phyloP scores from a whole-genome alignment of 768 basidiomycete genomes.

The Trametes meyenii region DNA sequence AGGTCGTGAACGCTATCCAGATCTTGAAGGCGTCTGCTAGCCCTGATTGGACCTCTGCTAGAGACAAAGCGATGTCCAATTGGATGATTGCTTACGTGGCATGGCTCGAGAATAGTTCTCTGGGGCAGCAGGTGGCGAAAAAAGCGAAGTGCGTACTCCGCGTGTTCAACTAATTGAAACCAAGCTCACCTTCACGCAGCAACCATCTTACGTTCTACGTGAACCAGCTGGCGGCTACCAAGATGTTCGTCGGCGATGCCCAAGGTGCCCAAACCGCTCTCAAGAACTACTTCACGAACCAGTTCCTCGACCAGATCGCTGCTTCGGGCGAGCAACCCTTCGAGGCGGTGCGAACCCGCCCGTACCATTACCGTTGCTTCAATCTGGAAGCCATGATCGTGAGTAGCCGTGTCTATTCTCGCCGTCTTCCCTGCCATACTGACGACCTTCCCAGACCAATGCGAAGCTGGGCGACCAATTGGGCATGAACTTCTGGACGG shows the following conservation, averaged over 20 bases:
- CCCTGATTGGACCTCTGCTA: slow-evolving; percentile 45
- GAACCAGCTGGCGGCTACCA: slow-evolving; percentile 46
- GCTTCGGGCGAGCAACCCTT: slow-evolving; percentile 59
- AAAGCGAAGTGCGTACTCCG: slow-evolving; percentile 50
- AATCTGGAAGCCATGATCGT: slow-evolving; percentile 62
- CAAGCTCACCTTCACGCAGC: slow-evolving; percentile 35
- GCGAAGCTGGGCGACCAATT: slow-evolving; percentile 58
- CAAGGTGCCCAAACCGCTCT: slow-evolving; percentile 43
- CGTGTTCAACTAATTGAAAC: background rate
- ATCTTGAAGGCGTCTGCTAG: slow-evolving; percentile 41
- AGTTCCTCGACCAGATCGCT: slow-evolving; percentile 52
- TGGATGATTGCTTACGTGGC: slow-evolving; percentile 48
- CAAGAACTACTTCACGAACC: slow-evolving; percentile 43
- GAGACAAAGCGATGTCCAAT: slow-evolving; percentile 42
- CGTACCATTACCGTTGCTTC: slow-evolving; percentile 61
- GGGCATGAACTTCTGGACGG: slow-evolving; percentile 50
- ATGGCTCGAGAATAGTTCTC: slow-evolving; percentile 48
- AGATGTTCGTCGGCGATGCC: slow-evolving; percentile 44
- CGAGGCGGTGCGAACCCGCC: slow-evolving; percentile 55
- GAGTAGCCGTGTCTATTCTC: slow-evolving; percentile 27
- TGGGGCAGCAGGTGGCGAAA: slow-evolving; percentile 44
- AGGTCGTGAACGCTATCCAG: slow-evolving; percentile 49
- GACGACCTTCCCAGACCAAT: slow-evolving; percentile 40
- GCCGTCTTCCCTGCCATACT: background rate
- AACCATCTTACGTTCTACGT: slow-evolving; percentile 57